Evolutionary conservation across 2,329 filamentous ascomycete species (phyloP).

Genomic region (Helotiales sp.): DNA sequence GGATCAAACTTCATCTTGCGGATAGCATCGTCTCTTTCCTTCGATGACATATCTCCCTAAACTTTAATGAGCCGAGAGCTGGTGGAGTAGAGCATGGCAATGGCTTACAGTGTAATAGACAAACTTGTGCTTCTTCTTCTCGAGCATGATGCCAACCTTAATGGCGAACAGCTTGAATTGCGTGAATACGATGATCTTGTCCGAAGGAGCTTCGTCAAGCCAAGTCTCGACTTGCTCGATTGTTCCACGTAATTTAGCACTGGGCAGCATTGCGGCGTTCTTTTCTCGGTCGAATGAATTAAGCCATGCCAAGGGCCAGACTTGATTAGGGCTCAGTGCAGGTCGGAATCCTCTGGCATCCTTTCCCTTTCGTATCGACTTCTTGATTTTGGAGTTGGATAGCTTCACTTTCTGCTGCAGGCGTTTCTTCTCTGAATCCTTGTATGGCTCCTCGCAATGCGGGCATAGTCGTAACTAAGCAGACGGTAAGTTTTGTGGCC

Average conservation of each 20-base stretch:
- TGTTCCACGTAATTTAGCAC: slow-evolving; percentile 45
- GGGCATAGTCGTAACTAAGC: neutral
- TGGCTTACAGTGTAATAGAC: slow-evolving; percentile 37
- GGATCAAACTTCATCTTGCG: slow-evolving; percentile 47
- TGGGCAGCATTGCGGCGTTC: slow-evolving; percentile 36
- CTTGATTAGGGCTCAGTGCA: neutral
- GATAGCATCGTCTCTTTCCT: slow-evolving; percentile 51
- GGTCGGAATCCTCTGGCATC: neutral
- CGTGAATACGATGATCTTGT: slow-evolving; percentile 64
- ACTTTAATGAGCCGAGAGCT: slow-evolving; percentile 30
- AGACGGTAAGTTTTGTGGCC: neutral
- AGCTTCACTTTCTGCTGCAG: neutral
- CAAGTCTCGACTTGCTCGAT: slow-evolving; percentile 43
- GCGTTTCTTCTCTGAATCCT: neutral
- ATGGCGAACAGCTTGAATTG: slow-evolving; percentile 58
- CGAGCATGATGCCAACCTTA: slow-evolving; percentile 54
- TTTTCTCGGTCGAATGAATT: slow-evolving; percentile 13
- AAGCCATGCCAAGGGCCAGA: slow-evolving; percentile 6
- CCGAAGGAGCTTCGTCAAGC: slow-evolving; percentile 47
- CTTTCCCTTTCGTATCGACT: neutral
- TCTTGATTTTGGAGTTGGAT: neutral
- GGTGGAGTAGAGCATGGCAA: neutral
- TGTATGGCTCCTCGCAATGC: neutral
- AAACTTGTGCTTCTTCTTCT: slow-evolving; percentile 49
- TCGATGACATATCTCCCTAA: slow-evolving; percentile 52